These are phyloP conservation scores for Rhodomyrtus tomentosa DNA, from an alignment of 345 rosid species.

Conservation along the genomic window DNA sequence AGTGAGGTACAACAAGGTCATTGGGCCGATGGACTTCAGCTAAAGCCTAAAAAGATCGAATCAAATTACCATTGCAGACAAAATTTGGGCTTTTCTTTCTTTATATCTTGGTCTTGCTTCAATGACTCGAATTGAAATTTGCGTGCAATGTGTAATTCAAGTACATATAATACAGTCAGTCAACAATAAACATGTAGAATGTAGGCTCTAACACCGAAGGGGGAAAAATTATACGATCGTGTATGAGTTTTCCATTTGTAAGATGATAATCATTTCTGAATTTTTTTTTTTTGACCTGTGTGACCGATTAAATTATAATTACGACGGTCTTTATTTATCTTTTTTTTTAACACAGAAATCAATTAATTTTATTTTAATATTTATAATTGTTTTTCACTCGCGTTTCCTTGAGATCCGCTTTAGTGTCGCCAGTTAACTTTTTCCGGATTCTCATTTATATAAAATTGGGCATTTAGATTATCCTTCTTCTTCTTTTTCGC, in stretches of 20 bases:
- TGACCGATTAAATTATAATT: neutral
- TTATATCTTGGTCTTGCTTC: neutral
- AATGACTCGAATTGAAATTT: neutral
- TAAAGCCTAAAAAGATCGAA: no score
- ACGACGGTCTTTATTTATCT: neutral
- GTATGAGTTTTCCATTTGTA: neutral
- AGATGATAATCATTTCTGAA: neutral
- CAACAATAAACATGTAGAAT: neutral
- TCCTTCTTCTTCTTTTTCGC: neutral
- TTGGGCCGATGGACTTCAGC: no score
- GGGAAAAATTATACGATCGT: no score
- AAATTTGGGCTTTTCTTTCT: no score
- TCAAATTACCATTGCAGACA: no score
- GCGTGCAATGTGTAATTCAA: neutral
- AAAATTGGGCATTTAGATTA: neutral
- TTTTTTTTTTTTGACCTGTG: neutral
- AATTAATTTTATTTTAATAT: no score
- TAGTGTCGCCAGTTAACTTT: neutral
- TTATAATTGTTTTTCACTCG: neutral
- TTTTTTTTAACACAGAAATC: no score
- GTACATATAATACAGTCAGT: neutral
- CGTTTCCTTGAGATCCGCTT: no score
- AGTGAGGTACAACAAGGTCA: no score
- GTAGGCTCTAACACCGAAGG: no score
- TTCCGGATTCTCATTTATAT: neutral